Evolutionary conservation across 148 eudicot genomes (phyloP).

Genomic region (Arbutus unedo): DNA sequence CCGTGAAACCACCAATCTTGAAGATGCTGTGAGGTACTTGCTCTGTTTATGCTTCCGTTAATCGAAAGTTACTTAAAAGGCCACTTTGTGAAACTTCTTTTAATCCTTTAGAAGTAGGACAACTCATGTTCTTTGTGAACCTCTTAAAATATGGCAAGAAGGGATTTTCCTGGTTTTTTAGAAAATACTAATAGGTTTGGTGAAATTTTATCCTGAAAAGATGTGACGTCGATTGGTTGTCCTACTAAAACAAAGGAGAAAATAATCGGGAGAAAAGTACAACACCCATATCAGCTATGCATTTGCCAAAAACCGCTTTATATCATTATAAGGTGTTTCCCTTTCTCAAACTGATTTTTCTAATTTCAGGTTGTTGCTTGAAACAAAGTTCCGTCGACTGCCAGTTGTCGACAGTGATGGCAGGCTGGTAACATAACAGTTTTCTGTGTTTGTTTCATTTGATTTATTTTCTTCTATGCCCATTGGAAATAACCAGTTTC

Average conservation of each 20-base stretch:
- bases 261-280: background rate
- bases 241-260: background rate
- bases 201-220: background rate
- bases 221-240: background rate
- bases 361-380: constrained; percentile 61
- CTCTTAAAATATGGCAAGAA: background rate
- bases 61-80: background rate
- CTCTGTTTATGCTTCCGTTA: background rate
- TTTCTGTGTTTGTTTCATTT: background rate
- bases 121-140: constrained; percentile 4
- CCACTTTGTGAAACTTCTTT: background rate
- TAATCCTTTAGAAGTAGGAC: constrained; percentile 4
- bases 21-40: constrained; percentile 87
- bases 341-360: background rate
- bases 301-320: background rate
- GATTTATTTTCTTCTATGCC: background rate
- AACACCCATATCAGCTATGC: background rate
- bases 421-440: constrained; percentile 33
- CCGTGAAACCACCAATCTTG: constrained; percentile 83
- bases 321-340: background rate
- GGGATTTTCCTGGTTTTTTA: background rate
- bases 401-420: constrained; percentile 77
- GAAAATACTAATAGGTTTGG: background rate
- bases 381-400: constrained; percentile 67
- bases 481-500: background rate